phyloP scores from a whole-genome alignment of 768 basidiomycete species.

The Bullera alba region DNA sequence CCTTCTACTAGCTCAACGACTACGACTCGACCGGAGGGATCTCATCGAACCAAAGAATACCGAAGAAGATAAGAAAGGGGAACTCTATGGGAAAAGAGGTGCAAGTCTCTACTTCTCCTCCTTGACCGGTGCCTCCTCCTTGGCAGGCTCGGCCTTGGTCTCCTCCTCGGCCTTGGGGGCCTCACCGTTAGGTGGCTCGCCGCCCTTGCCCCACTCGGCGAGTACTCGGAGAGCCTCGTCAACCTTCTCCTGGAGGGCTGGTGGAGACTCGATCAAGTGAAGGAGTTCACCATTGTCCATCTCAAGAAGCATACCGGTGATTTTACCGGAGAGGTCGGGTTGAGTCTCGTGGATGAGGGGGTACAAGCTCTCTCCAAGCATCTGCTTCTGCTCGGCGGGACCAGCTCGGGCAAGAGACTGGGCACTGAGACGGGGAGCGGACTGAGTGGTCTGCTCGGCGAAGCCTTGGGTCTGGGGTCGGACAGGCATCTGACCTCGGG shows the following conservation, averaged over 20 bases:
- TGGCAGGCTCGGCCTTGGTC: conserved; percentile 17
- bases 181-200: conserved; percentile 26
- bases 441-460: conserved; percentile 35
- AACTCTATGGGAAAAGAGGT: neutral
- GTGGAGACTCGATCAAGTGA: conserved; percentile 72
- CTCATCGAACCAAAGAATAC: neutral
- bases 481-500: conserved; percentile 29
- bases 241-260: conserved; percentile 82
- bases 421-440: conserved; percentile 53
- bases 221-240: conserved; percentile 83
- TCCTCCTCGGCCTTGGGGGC: conserved; percentile 13
- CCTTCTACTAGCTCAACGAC: neutral
- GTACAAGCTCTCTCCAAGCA: conserved; percentile 94
- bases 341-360: conserved; percentile 81
- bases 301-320: conserved; percentile 97
- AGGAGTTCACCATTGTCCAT: conserved; percentile 95
- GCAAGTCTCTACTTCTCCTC: conserved; percentile 5
- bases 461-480: conserved; percentile 46
- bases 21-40: neutral
- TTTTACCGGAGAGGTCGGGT: conserved; percentile 94
- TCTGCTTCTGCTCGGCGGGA: conserved; percentile 91
- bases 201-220: conserved; percentile 65
- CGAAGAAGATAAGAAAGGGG: neutral
- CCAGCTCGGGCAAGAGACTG: conserved; percentile 57
- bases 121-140: conserved; percentile 4